Conservation (phyloP, 208 protist species). For the Kentomonas sorsogonicus region DNA sequence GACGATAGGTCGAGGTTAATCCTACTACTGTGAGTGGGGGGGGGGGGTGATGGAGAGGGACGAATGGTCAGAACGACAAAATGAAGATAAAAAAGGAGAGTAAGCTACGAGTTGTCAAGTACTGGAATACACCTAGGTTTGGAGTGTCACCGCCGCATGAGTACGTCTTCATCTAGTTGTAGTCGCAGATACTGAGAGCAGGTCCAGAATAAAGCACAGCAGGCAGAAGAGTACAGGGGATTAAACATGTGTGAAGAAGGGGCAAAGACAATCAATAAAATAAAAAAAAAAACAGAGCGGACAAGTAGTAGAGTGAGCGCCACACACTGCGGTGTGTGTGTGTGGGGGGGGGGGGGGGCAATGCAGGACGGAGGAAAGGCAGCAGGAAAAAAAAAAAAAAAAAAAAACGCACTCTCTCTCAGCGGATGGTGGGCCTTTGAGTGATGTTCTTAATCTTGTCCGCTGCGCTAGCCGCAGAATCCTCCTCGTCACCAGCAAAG, state of each 20-base stretch:
- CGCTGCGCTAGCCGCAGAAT: too few relatives aligned
- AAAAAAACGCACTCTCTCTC: background rate
- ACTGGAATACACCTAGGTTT: too few relatives aligned
- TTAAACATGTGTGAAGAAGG: slow-evolving; percentile 4
- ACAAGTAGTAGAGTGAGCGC: too few relatives aligned
- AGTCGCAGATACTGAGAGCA: slow-evolving; percentile 1
- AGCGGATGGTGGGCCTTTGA: too few relatives aligned
- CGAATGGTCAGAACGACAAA: slow-evolving; percentile 1
- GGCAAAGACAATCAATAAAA: background rate
- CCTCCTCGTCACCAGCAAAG: slow-evolving; percentile 48
- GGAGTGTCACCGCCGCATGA: too few relatives aligned
- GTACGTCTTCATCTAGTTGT: background rate
- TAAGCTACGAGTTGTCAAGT: too few relatives aligned
- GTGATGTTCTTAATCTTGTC: too few relatives aligned
- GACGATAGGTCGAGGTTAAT: background rate
- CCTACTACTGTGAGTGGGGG: background rate
- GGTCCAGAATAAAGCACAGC: slow-evolving; percentile 11
- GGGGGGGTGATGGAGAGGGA: background rate
- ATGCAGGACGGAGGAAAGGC: slow-evolving; percentile 7
- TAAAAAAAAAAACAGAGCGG: slow-evolving; percentile 2
- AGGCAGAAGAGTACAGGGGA: slow-evolving; percentile 1
- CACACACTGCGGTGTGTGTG: too few relatives aligned
- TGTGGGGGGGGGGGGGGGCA: too few relatives aligned
- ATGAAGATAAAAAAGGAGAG: slow-evolving; percentile 8
- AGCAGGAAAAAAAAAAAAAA: background rate